A percentile compares a stretch with the other conserved stretches of the same genome.
Conservation (phyloP, 805 yeast species). For the Zygotorulaspora chibaensis region DNA sequence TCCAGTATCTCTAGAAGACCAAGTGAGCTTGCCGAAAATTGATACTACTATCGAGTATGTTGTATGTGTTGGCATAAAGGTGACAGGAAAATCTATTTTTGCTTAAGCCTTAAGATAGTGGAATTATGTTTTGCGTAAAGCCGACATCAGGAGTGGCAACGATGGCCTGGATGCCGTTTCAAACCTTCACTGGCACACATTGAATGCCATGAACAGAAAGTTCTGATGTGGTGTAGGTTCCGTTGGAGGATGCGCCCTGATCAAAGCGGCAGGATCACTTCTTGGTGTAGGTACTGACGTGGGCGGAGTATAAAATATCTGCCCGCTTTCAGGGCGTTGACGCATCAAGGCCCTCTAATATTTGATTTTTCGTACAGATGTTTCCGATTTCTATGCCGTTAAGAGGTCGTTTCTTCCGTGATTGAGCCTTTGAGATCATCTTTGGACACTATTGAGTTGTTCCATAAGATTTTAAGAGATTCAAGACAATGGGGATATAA, state of each 20-base stretch:
- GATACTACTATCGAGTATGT: conserved; percentile 17
- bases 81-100: conserved; percentile 42
- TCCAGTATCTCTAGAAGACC: conserved; percentile 54
- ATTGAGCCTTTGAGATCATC: conserved; percentile 58
- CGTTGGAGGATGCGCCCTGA: conserved; percentile 57
- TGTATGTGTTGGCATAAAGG: conserved; percentile 22
- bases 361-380: conserved; percentile 6
- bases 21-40: conserved; percentile 13
- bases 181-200: conserved; percentile 47
- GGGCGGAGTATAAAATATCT: conserved; percentile 61
- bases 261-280: conserved; percentile 46
- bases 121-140: conserved; percentile 52
- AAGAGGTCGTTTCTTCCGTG: conserved; percentile 47
- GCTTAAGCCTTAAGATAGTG: conserved; percentile 39
- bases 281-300: conserved; percentile 56
- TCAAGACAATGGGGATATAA: conserved; percentile 46
- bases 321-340: conserved; percentile 50
- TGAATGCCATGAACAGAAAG: conserved; percentile 46
- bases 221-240: conserved; percentile 56
- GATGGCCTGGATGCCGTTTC: conserved; percentile 54
- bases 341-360: conserved; percentile 23
- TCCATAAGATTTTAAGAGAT: conserved; percentile 38
- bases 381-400: conserved; percentile 7
- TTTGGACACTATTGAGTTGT: conserved; percentile 58
- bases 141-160: conserved; percentile 55